Evolutionary conservation across 768 basidiomycete species (phyloP), one percentile per base, ranked within the genome.

Genomic region (Daedaleopsis sinensis): DNA sequence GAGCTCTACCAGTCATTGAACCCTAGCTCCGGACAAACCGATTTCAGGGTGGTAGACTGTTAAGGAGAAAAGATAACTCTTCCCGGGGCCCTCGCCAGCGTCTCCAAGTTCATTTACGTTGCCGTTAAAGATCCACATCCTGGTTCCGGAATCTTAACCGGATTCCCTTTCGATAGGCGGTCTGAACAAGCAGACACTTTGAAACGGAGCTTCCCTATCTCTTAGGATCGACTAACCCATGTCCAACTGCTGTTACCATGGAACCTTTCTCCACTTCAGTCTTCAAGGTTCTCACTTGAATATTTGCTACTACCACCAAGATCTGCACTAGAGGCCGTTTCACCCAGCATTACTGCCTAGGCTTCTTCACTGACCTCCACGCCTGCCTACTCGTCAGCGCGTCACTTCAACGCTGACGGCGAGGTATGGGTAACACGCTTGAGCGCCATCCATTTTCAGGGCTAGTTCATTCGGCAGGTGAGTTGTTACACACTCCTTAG

Each of bases 401-500:
- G 72, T 88, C 84, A 83, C 81, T 83, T 78, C 74, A 84, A 85
- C 84, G 78, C 83, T 81, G 82, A 87, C 82, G 85, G 88, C 79
- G 85, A 86, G 84, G 88, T 89, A 84, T 89, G 85, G 88, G 88
- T 88, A 85, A 83, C 82, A 87, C 84, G 82, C 86, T 89, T 88
- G 82, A 90, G 88, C 87, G 87, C 88, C 88, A 89, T 89, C 88
- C 87, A 89, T 89, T 89, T 89, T 89, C 85, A 89, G 86, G 88
- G 88, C 87, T 87, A 89, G 87, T 89, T 88, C 84, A 87, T 90
- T 90, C 86, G 85, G 88, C 88, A 88, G 88, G 87, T 89, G 86
- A 89, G 87, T 89, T 88, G 86, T 88, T 87, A 87, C 86, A 88
- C 86, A 88, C 85, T 88, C 86, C 87, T 88, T 88, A 88, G 87